A percentile compares a stretch with the other conserved stretches of the same genome.
Evolutionary conservation across 371 early-diverging fungal genomes (phyloP).

Genomic region (Rhizomucor miehei): DNA sequence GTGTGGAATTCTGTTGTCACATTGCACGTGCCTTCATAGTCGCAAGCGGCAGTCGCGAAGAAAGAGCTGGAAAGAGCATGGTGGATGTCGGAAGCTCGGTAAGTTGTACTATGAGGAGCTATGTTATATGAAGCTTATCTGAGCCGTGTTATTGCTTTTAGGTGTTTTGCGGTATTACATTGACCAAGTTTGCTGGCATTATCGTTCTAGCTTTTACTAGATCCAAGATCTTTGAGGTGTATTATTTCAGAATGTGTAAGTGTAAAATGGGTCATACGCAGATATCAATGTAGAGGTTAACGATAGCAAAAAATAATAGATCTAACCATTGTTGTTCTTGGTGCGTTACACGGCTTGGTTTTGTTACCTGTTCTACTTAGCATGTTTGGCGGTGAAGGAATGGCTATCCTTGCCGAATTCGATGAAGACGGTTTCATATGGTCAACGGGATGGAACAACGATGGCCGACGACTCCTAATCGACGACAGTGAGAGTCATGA

Average conservation of each 20-base stretch:
- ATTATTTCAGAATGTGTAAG: conserved; percentile 77
- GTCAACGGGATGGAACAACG: conserved; percentile 19
- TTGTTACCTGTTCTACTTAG: conserved; percentile 66
- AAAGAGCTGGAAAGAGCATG: conserved; percentile 49
- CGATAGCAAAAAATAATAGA: conserved; percentile 24
- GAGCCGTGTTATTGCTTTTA: conserved; percentile 6
- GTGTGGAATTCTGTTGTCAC: conserved; percentile 78
- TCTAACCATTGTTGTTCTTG: conserved; percentile 64
- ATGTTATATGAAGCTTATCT: background rate
- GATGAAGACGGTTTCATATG: conserved; percentile 54
- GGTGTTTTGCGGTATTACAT: conserved; percentile 74
- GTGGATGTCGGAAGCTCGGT: conserved; percentile 71
- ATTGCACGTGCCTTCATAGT: conserved; percentile 66
- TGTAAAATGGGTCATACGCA: background rate
- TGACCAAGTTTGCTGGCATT: conserved; percentile 77
- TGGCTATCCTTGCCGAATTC: conserved; percentile 42
- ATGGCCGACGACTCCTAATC: conserved; percentile 25
- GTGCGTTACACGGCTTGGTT: conserved; percentile 70
- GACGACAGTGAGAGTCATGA: conserved; percentile 40
- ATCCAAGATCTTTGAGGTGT: conserved; percentile 75
- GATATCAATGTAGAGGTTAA: background rate
- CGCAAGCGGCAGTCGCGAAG: conserved; percentile 40
- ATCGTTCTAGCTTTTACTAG: conserved; percentile 69
- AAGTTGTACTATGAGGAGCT: conserved; percentile 10
- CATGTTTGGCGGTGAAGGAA: conserved; percentile 53